Evolutionary conservation across 352 stramenopile genomes (phyloP), one percentile per base, ranked within the genome.

Genomic region (Globisporangium apiculatum): DNA sequence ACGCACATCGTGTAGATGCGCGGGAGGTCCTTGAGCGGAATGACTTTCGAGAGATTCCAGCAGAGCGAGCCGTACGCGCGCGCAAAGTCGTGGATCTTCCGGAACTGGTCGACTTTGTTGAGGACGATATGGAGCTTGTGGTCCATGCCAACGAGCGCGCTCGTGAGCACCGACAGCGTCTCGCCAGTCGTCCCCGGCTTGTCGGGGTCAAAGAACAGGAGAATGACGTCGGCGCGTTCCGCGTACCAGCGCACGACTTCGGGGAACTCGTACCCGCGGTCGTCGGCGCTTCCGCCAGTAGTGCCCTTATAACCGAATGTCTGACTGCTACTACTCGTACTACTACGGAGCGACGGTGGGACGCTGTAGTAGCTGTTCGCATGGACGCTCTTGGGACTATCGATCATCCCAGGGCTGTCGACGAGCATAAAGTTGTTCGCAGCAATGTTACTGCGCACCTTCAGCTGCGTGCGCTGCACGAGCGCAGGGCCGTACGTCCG

Each of bases 1-100:
- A 99, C 83, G 69, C 97, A 99, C 97, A 99, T 99, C 47, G 97
- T 99, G 75, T 99, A 99, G 69, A 99, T 99, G 41, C 95, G 87
- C 35, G 97, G 97, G 53, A 99, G 73, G 75, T 99, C 97, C 77
- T 99, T 99, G 31, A 98, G 86, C 50, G 95, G 97, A 67, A 99
- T 99, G 31, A 99, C 97, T 68, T 93, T 95, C 68, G 79, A 97
- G 35, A 99, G 66, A 76, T 99, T 99, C 97, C 97, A 99, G 80
- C 97, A 99, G 15, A 99, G 86, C 41, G 92, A 98, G 43, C 97
- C 97, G 76, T 99, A 99, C 9, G 97, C 97, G 55, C 97, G 86
- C 43, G 97, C 97, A 78, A 99, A 99, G 79, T 99, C 97, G 73
- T 99, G 97, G 64, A 99, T 99, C 73, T 98, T 97, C 57, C 74